Base-by-base conservation (phyloP, 1,284 basidiomycete genomes). In the Rhodotorula glutinis region DNA sequence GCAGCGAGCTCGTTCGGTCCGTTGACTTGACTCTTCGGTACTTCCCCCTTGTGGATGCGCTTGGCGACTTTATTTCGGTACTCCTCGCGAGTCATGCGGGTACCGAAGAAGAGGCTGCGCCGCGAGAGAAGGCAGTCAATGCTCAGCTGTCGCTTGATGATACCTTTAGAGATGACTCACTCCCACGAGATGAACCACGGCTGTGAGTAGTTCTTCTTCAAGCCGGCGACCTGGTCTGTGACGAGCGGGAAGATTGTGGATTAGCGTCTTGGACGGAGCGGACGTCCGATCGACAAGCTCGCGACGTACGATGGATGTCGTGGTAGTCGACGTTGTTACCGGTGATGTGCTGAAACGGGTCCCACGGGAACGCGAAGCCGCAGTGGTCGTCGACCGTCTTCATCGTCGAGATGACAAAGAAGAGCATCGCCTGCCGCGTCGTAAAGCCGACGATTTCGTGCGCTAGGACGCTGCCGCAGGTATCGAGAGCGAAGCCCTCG, bases 331-430 rank as follows among this genome's bases (percentile, higher is more conserved):
- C 90, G 77, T 92, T 96, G 79, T 99, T 99, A n/a, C 85, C 82
- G 68, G 89, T 91, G 63, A 97, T 76, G 74, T 91, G 77, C 78
- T 98, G 94, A 55, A 94, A 82, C 11, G 79, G 79, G 57, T 79
- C 78, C 54, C 75, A 75, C 19, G 73, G 69, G 55, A 75, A 62
- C 4, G 61, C 92, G 92, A 29, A 98, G 1, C 95, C 95, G 71
- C 94, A 97, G 79, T 98, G 95, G 78, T 98, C 96, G 74, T 97
- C 93, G 53, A 98, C 92, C 1, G 95, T 98, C 83, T 99, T 99
- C 76, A 91, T 81, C 1, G 89, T 90, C 23, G 90, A 89, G 70
- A 98, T 81, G 14, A 82, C 82, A 78, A 98, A 98, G 64, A 98
- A 83, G 56, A 97, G 75, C 65, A 87, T 86, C n/a, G 91, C 87